phyloP scores from a whole-genome alignment of 192 early-diverging fungal genomes.

The Dissophora ornata region DNA sequence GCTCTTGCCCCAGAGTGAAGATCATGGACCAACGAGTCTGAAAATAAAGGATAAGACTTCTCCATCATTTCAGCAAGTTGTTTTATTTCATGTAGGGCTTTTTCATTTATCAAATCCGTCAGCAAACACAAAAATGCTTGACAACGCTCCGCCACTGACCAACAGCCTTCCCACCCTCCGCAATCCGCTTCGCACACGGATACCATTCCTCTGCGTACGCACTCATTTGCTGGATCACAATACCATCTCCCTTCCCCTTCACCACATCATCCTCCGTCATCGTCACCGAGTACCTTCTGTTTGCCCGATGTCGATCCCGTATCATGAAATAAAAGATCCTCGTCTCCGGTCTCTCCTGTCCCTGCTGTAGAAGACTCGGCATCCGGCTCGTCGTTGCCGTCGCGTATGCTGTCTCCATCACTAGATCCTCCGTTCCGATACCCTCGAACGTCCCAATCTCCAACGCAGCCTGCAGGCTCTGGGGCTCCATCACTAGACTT shows the following conservation, averaged over 20 bases:
- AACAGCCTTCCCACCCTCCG: slow-evolving; percentile 26
- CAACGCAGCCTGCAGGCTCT: background rate
- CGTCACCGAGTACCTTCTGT: slow-evolving; percentile 40
- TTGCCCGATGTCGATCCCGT: slow-evolving; percentile 24
- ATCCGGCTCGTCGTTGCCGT: slow-evolving; percentile 15
- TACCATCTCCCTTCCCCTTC: slow-evolving; percentile 7
- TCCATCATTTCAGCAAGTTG: too few relatives aligned
- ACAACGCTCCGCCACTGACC: slow-evolving; percentile 31
- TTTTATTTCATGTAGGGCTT: too few relatives aligned
- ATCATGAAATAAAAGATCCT: slow-evolving; percentile 47
- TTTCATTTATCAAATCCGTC: too few relatives aligned
- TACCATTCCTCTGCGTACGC: slow-evolving; percentile 32
- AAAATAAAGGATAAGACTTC: too few relatives aligned
- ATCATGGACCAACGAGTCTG: too few relatives aligned
- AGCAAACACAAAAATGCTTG: slow-evolving; percentile 53
- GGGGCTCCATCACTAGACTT: slow-evolving; percentile 1
- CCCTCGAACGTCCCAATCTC: slow-evolving; percentile 19
- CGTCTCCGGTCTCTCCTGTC: background rate
- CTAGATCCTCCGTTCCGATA: slow-evolving; percentile 40
- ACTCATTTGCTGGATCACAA: slow-evolving; percentile 46
- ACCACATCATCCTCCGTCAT: slow-evolving; percentile 40
- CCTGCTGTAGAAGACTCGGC: background rate
- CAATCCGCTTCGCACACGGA: slow-evolving; percentile 17
- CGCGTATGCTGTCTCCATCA: slow-evolving; percentile 50
- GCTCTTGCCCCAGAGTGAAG: too few relatives aligned